Base-by-base conservation (phyloP, 805 yeast genomes). In the Cyberlindnera misumaiensis region DNA sequence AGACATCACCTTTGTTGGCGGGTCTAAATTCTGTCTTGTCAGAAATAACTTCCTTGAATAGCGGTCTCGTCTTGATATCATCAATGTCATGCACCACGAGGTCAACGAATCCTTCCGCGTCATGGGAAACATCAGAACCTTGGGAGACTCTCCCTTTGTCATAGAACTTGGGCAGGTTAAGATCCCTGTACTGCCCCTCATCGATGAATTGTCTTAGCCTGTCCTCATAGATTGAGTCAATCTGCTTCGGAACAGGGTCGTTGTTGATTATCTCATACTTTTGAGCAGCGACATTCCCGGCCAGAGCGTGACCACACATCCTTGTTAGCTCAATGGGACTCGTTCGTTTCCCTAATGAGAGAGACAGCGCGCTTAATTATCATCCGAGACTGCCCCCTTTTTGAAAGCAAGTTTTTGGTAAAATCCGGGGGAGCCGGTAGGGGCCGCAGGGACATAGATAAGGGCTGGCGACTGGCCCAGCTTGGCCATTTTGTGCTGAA, bases 101-200 rank as follows among this genome's bases (percentile, higher is more conserved):
- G 38, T 72, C 68, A 26, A 86, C 73, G 45, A 66, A 65, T 1
- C 73, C 72, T 13, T 58, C 58, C 34, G 62, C 55, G 22, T 63
- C 38, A 46, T 58, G 48, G 5, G 39, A 27, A 1, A 42, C 45
- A 4, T 53, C 57, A 48, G 60, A 47, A 27, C 46, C 54, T 39
- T 61, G 59, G 48, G 75, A 80, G 26, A 72, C 61, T 11, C 93
- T 62, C 11, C 65, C 75, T 37, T 64, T 62, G 52, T 82, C 88
- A 55, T 84, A 85, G 56, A 84, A 87, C 50, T 80, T 80, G 11
- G 97, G 95, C 28, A 90, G 65, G 59, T 86, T 87, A 50, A 88
- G 64, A 35, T 72, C 65, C 29, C 61, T 58, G 64, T 83, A 90
- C 46, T 79, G 79, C 24, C 97, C 97, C n/a, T 77, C 79, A 48